Percentiles rank a stretch among this genome's conserved stretches.
Evolutionary conservation across 129 eudicot genomes (phyloP).

Genomic region (Tagetes patula): DNA sequence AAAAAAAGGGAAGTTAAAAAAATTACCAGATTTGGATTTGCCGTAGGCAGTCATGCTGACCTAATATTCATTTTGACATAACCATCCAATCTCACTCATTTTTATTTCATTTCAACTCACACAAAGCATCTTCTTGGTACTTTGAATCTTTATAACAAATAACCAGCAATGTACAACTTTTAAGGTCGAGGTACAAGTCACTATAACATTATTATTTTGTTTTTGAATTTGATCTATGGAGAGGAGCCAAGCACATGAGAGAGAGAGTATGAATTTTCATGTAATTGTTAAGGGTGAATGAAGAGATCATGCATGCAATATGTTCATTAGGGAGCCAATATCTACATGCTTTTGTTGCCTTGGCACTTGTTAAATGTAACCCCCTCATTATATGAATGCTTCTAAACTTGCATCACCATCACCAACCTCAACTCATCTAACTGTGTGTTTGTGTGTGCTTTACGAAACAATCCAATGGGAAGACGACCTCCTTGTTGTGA

Average conservation of each 20-base stretch:
- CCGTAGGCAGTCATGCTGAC: neutral
- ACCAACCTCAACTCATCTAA: conserved; percentile 25
- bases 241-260: conserved; percentile 20
- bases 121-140: conserved; percentile 29
- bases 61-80: conserved; percentile 5
- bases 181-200: conserved; percentile 24
- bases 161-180: conserved; percentile 17
- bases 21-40: no score
- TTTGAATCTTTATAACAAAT: conserved; percentile 18
- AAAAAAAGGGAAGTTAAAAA: no score
- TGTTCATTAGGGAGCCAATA: conserved; percentile 63
- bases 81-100: conserved; percentile 6
- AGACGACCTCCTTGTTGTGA: conserved; percentile 94
- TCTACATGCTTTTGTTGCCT: conserved; percentile 80
- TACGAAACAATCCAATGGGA: conserved; percentile 47
- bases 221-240: conserved; percentile 8
- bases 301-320: conserved; percentile 70
- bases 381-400: conserved; percentile 32
- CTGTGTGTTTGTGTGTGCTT: conserved; percentile 22
- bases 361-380: conserved; percentile 59
- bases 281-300: conserved; percentile 20
- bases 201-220: conserved; percentile 1
- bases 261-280: conserved; percentile 5
- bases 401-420: conserved; percentile 55
- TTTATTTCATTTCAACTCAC: conserved; percentile 29